Evolutionary conservation across 495 filamentous ascomycete species (phyloP).

Genomic region (Aspergillus bridgeri): DNA sequence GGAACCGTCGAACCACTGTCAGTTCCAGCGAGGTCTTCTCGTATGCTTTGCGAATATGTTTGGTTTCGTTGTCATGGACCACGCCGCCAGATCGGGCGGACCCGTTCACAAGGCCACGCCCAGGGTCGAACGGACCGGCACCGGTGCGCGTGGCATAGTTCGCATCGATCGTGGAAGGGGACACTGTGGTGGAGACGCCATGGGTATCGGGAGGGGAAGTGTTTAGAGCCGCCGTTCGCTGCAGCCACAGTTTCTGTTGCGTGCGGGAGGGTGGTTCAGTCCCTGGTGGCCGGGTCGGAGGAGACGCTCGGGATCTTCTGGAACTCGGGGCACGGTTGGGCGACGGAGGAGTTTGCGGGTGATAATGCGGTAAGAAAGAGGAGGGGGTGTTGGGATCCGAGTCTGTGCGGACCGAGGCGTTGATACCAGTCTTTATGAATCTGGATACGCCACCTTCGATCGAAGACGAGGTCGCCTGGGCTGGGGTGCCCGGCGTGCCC

Average conservation of each 20-base stretch:
- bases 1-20: constrained; percentile 43
- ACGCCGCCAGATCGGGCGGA: constrained; percentile 23
- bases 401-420: constrained; percentile 37
- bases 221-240: constrained; percentile 45
- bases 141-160: constrained; percentile 29
- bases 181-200: constrained; percentile 26
- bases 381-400: constrained; percentile 50
- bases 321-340: constrained; percentile 24
- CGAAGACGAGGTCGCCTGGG: constrained; percentile 42
- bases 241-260: constrained; percentile 49
- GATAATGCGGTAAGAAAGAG: constrained; percentile 48
- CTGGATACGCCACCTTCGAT: constrained; percentile 48
- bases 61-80: constrained; percentile 38
- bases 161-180: constrained; percentile 35
- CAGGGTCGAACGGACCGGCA: constrained; percentile 31
- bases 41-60: constrained; percentile 43
- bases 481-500: constrained; percentile 23
- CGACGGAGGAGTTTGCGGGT: constrained; percentile 45
- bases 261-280: constrained; percentile 42
- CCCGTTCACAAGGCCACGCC: constrained; percentile 33
- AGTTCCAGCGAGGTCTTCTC: constrained; percentile 44
- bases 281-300: constrained; percentile 35
- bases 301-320: constrained; percentile 25
- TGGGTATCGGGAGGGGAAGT: constrained; percentile 46
- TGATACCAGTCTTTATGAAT: constrained; percentile 37